phyloP scores from a whole-genome alignment of 2,329 filamentous ascomycete genomes.

The Bipolaris zeicola region DNA sequence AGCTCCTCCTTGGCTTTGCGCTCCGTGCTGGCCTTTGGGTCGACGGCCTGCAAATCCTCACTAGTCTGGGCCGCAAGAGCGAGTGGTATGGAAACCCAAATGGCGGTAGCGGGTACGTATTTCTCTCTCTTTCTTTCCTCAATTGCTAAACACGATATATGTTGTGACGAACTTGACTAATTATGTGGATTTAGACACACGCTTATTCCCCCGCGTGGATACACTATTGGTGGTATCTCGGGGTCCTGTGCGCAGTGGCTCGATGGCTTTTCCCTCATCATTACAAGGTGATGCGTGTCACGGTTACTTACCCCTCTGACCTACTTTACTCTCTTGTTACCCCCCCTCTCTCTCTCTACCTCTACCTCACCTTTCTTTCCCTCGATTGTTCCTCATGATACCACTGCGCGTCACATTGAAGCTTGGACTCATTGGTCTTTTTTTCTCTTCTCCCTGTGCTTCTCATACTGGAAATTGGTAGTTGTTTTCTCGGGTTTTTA shows the following conservation, averaged over 20 bases:
- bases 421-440: neutral
- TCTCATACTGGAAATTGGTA: neutral
- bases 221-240: constrained; percentile 84
- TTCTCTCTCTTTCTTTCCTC: too few relatives aligned
- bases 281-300: constrained; percentile 62
- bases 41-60: constrained; percentile 87
- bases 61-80: constrained; percentile 84
- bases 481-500: neutral
- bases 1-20: constrained; percentile 85
- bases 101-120: constrained; percentile 80
- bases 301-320: neutral
- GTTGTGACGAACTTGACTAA: constrained; percentile 26
- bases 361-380: neutral
- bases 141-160: too few relatives aligned
- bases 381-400: constrained; percentile 8
- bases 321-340: neutral
- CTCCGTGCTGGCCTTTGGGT: constrained; percentile 82
- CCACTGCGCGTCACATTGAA: constrained; percentile 10
- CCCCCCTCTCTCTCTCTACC: neutral
- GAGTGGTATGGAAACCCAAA: constrained; percentile 79
- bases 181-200: constrained; percentile 66
- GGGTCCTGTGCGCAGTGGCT: constrained; percentile 82
- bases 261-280: constrained; percentile 83
- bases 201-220: constrained; percentile 86
- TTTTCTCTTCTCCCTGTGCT: neutral